Base-by-base conservation (phyloP, 768 basidiomycete genomes). In the Mycena galopus region DNA sequence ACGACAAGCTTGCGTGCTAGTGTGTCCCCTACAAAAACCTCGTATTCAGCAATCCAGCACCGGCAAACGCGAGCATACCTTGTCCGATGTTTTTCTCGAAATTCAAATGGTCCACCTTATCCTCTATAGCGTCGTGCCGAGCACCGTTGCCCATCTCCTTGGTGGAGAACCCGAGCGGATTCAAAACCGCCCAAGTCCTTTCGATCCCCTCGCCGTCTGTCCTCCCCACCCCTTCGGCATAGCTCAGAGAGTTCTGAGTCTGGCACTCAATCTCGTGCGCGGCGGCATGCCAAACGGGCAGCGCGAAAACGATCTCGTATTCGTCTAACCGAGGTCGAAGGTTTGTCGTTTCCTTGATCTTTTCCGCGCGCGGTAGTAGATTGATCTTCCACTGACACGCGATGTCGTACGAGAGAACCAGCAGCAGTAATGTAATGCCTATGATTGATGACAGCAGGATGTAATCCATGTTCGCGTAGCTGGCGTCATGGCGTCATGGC, bases 151-250 rank as follows among this genome's bases (percentile, higher is more conserved):
- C 78, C 81, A 82, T 84, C 33, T 84, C 81, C 11, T 77, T 76
- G 0, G 79, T 83, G 32, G 77, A n/a, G n/a, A 11, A 64, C 12
- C 30, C 62, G 5, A 64, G 3, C 0, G 69, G 63, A 66, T 84
- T 83, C 8, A 79, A 32, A 0, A 56, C 63, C 0, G 80, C 59
- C 84, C 84, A 85, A 0, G 68, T 73, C 0, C 76, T 51, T 39
- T 86, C 84, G 0, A 80, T 77, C 1, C 72, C 81, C 47, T 85
- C 82, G 0, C 83, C 81, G 66, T 82, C 81, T 10, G 76, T 79
- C 3, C 79, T 67, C n/a, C n/a, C n/a, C n/a, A n/a, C n/a, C n/a
- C n/a, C n/a, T n/a, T n/a, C n/a, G n/a, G n/a, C n/a, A n/a, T n/a
- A n/a, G n/a, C n/a, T n/a, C n/a, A n/a, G n/a, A n/a, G n/a, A n/a